Percentiles rank a stretch among this genome's conserved stretches.
phyloP scores from a whole-genome alignment of 441 rosid genomes.

The Syzygium malaccense region DNA sequence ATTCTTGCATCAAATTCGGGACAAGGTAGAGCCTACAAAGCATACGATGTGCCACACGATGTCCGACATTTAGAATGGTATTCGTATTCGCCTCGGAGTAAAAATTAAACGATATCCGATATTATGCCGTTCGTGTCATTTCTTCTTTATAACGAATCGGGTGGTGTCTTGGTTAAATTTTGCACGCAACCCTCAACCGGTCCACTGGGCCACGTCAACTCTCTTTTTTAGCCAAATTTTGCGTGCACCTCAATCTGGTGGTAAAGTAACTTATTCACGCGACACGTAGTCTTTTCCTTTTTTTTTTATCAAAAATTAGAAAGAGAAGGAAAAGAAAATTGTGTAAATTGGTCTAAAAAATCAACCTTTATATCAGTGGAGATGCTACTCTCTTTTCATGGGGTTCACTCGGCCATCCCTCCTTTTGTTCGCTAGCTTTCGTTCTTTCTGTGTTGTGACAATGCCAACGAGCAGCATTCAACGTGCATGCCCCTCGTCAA shows the following conservation, averaged over 20 bases:
- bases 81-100: not conserved
- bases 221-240: not conserved
- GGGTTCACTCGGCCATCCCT: not conserved
- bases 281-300: not conserved
- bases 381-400: not conserved
- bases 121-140: not conserved
- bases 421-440: not conserved
- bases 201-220: not conserved
- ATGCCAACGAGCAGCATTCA: not conserved
- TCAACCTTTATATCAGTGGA: not conserved
- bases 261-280: not conserved
- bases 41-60: not conserved
- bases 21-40: not conserved
- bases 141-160: not conserved
- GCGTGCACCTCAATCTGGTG: not conserved
- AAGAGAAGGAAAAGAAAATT: not conserved
- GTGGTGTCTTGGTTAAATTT: not conserved
- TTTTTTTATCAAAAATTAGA: not conserved
- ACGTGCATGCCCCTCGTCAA: not conserved
- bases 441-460: not conserved
- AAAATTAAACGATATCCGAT: not conserved
- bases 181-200: rapidly evolving
- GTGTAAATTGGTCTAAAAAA: not conserved
- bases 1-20: not conserved
- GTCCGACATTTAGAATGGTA: not conserved